Percentiles rank a stretch among this genome's conserved stretches.
Conservation (phyloP, 345 rosid species). For the Eutrema yunnanense region DNA sequence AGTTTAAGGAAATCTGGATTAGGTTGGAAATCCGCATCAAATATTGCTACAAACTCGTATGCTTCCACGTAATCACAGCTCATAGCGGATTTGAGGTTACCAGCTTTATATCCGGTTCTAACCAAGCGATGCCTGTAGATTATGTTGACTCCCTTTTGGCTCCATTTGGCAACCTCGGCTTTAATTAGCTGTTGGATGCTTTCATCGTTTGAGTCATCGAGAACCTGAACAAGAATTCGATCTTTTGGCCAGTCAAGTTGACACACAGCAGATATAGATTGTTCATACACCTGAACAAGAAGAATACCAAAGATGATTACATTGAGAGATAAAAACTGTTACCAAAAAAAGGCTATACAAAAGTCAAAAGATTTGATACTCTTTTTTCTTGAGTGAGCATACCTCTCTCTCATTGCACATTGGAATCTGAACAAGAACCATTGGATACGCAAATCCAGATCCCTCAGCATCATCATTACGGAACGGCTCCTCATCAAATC, state of each 20-base stretch:
- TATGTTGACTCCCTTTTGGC: conserved; percentile 63
- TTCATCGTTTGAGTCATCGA: conserved; percentile 71
- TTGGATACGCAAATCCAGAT: conserved; percentile 48
- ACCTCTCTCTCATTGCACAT: conserved; percentile 87
- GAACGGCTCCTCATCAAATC: conserved; percentile 49
- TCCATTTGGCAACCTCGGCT: conserved; percentile 64
- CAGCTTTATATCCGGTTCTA: conserved; percentile 87
- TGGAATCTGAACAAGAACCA: conserved; percentile 89
- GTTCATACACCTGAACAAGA: conserved; percentile 60
- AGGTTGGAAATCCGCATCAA: conserved; percentile 85
- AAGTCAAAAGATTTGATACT: not conserved
- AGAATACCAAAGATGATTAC: conserved; percentile 6
- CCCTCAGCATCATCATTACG: conserved; percentile 51
- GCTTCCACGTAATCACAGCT: conserved; percentile 66
- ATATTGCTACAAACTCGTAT: conserved; percentile 79
- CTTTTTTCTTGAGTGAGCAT: not conserved
- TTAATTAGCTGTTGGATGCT: conserved; percentile 59
- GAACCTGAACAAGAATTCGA: conserved; percentile 61
- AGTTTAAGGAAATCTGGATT: conserved; percentile 62
- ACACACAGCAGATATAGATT: conserved; percentile 79
- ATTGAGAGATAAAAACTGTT: not conserved
- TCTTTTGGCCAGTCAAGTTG: conserved; percentile 88
- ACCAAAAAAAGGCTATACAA: not conserved
- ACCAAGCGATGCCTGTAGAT: conserved; percentile 63
- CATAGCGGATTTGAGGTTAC: conserved; percentile 88